phyloP scores from a whole-genome alignment of 495 filamentous ascomycete genomes.

The Trichoderma asperelloides region DNA sequence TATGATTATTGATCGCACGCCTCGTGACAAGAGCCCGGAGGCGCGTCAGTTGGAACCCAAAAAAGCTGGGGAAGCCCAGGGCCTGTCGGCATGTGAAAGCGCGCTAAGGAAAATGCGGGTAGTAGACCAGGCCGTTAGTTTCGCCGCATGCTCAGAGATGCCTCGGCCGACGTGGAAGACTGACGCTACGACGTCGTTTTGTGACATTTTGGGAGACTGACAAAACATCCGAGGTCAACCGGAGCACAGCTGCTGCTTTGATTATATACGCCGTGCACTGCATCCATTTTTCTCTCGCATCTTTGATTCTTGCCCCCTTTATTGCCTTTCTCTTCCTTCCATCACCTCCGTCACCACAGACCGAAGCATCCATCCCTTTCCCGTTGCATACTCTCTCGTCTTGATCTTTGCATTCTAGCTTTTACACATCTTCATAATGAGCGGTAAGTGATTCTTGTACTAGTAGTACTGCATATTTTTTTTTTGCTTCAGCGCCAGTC shows the following conservation, averaged over 20 bases:
- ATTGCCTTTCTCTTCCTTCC: neutral
- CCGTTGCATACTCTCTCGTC: too few relatives aligned
- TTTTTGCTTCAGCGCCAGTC: neutral
- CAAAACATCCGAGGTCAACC: neutral
- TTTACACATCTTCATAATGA: neutral
- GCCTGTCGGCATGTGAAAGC: conserved; percentile 4
- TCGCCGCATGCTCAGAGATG: neutral
- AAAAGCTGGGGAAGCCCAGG: neutral
- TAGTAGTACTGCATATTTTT: neutral
- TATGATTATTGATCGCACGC: neutral
- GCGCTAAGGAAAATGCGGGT: conserved; percentile 2
- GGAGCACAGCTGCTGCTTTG: neutral
- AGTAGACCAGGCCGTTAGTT: neutral
- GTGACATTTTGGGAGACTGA: neutral
- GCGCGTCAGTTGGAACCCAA: neutral
- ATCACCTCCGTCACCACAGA: neutral
- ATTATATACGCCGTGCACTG: neutral
- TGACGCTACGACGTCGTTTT: neutral
- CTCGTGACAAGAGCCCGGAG: neutral
- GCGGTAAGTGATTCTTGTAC: neutral
- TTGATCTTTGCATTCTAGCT: too few relatives aligned
- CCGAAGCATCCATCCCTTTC: too few relatives aligned
- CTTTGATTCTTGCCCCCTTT: neutral
- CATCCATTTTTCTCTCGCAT: neutral
- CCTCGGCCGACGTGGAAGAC: neutral